These are phyloP conservation scores for Hibiscus mutabilis DNA, from an alignment of 345 rosid species.

Conservation along the genomic window DNA sequence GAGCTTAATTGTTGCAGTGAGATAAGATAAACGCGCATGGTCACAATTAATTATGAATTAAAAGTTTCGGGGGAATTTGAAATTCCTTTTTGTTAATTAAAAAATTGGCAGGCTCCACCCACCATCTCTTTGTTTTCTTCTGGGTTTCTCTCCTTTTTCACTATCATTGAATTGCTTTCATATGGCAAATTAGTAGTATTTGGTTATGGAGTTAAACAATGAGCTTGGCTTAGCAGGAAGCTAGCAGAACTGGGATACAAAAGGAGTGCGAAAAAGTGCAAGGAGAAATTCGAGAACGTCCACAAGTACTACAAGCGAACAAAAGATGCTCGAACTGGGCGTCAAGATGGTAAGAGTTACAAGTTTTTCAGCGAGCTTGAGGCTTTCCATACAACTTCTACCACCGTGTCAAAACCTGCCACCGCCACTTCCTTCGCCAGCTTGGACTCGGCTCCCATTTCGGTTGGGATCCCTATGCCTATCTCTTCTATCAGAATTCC, in stretches of 20 bases:
- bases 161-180: too few species aligned
- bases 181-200: background rate
- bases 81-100: slow-evolving; percentile 29
- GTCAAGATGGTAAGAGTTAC: slow-evolving; percentile 81
- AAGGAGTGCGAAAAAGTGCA: slow-evolving; percentile 84
- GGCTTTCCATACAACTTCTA: slow-evolving; percentile 44
- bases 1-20: background rate
- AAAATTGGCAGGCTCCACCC: too few species aligned
- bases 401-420: slow-evolving; percentile 15
- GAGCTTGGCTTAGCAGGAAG: slow-evolving; percentile 48
- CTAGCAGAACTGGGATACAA: slow-evolving; percentile 68
- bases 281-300: slow-evolving; percentile 92
- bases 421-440: slow-evolving; percentile 6
- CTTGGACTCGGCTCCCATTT: slow-evolving; percentile 36
- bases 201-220: background rate
- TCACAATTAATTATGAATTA: background rate
- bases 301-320: slow-evolving; percentile 90
- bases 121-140: too few species aligned
- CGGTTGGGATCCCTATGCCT: slow-evolving; percentile 44
- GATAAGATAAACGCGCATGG: slow-evolving; percentile 6
- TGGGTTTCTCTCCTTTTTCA: background rate
- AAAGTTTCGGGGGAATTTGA: too few species aligned
- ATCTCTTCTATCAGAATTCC: slow-evolving; percentile 24
- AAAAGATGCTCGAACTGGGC: slow-evolving; percentile 75
- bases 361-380: slow-evolving; percentile 79